A percentile compares a stretch with the other conserved stretches of the same genome.
phyloP scores from a whole-genome alignment of 768 basidiomycete species.

The Naganishia friedmannii region DNA sequence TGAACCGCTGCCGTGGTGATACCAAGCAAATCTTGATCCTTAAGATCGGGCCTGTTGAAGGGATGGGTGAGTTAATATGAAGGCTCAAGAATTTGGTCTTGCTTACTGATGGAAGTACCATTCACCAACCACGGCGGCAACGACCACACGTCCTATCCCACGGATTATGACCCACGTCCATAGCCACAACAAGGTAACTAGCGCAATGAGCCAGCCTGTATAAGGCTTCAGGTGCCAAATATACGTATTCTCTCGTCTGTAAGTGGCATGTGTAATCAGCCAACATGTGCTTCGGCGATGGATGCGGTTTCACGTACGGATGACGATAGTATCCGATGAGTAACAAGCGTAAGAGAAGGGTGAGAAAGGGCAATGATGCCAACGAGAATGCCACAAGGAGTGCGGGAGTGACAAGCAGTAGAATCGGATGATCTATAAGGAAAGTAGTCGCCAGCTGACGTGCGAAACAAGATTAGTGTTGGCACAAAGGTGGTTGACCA shows the following conservation, averaged over 20 bases:
- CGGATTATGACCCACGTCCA: conserved; percentile 77
- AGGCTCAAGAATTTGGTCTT: not conserved
- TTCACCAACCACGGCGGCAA: conserved; percentile 78
- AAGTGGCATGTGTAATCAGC: not conserved
- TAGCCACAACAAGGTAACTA: conserved; percentile 60
- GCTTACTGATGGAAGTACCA: conserved; percentile 81
- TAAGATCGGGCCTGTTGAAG: conserved; percentile 10
- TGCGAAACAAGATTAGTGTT: not conserved
- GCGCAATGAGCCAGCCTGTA: conserved; percentile 71
- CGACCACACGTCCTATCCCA: conserved; percentile 70
- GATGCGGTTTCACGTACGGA: conserved; percentile 38
- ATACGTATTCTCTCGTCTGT: conserved; percentile 50
- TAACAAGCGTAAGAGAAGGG: conserved; percentile 46
- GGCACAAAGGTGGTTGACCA: not conserved
- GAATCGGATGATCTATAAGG: conserved; percentile 48
- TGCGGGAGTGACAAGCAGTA: conserved; percentile 49
- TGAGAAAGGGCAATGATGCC: conserved; percentile 47
- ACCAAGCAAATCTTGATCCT: conserved; percentile 50
- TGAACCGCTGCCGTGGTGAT: conserved; percentile 72
- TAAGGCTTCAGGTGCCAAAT: conserved; percentile 63
- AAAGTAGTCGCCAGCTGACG: conserved; percentile 47
- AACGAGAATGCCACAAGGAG: conserved; percentile 48
- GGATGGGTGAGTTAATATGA: not conserved
- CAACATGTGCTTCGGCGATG: not conserved
- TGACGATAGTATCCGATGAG: conserved; percentile 52